A percentile compares a stretch with the other conserved stretches of the same genome.
These are phyloP conservation scores for Aspergillus clavatus DNA, from an alignment of 2,329 filamentous ascomycete species.

Conservation along the genomic window DNA sequence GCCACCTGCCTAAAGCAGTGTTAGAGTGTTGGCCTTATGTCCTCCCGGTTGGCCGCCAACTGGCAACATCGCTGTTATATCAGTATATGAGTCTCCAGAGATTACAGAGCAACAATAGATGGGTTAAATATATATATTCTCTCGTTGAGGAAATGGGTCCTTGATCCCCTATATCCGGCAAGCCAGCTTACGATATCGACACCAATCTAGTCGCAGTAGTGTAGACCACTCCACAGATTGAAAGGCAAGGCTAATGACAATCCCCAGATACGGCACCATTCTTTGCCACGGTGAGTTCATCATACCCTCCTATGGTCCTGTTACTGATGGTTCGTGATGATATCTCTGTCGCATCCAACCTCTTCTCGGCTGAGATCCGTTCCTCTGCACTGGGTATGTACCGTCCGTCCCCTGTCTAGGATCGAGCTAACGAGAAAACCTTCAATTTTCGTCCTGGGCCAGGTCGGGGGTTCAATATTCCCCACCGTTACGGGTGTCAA, in stretches of 20 bases:
- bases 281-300: slow-evolving; percentile 59
- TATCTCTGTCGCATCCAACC: slow-evolving; percentile 50
- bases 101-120: slow-evolving; percentile 2
- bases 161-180: slow-evolving; percentile 59
- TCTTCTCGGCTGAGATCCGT: slow-evolving; percentile 47
- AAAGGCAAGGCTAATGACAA: neutral
- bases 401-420: neutral
- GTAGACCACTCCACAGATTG: slow-evolving; percentile 31
- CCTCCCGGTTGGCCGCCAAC: too few relatives aligned
- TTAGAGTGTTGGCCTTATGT: neutral
- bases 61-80: too few relatives aligned
- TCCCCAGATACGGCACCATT: slow-evolving; percentile 48
- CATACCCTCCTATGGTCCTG: slow-evolving; percentile 49
- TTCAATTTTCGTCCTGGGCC: slow-evolving; percentile 55
- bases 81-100: neutral
- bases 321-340: slow-evolving; percentile 51
- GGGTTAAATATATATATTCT: too few relatives aligned
- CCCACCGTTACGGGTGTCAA: slow-evolving; percentile 52
- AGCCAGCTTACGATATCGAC: slow-evolving; percentile 50
- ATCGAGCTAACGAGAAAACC: slow-evolving; percentile 6
- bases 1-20: slow-evolving; percentile 2
- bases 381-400: slow-evolving; percentile 44
- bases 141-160: slow-evolving; percentile 43
- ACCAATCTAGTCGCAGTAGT: slow-evolving; percentile 51
- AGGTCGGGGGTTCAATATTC: slow-evolving; percentile 53